These are phyloP conservation scores for Gaertneriomyces semiglobifer DNA, from an alignment of 192 early-diverging fungal species.

Conservation along the genomic window DNA sequence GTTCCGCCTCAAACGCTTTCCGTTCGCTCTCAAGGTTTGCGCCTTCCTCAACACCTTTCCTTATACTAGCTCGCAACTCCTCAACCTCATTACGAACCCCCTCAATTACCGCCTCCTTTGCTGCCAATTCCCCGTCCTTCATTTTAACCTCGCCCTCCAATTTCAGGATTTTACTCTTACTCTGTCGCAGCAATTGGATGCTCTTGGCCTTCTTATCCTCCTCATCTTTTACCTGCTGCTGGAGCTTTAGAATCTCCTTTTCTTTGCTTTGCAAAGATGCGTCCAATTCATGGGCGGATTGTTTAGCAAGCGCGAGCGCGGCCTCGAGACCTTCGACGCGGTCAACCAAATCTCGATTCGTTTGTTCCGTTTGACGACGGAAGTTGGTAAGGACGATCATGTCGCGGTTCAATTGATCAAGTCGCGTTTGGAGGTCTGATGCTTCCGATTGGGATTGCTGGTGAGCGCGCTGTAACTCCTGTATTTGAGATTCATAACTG, in stretches of 20 bases:
- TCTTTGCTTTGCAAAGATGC: constrained; percentile 8
- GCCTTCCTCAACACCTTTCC: constrained; percentile 32
- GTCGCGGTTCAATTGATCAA: constrained; percentile 14
- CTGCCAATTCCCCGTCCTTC: constrained; percentile 34
- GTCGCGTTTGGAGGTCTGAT: not conserved
- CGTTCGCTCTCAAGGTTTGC: constrained; percentile 27
- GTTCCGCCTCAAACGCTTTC: constrained; percentile 27
- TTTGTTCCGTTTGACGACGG: constrained; percentile 11
- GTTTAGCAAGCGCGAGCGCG: constrained; percentile 33
- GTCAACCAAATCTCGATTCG: constrained; percentile 9
- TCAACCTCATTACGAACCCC: constrained; percentile 46
- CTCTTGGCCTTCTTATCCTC: constrained; percentile 59
- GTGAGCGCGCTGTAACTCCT: too few species aligned
- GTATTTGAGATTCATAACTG: too few species aligned
- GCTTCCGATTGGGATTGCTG: too few species aligned
- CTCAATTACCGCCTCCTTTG: constrained; percentile 39
- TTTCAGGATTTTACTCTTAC: constrained; percentile 52
- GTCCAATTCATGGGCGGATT: constrained; percentile 31
- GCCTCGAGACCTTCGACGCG: constrained; percentile 30
- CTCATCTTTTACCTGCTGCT: constrained; percentile 38
- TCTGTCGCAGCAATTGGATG: constrained; percentile 54
- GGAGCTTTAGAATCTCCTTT: constrained; percentile 8
- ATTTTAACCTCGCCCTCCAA: constrained; percentile 43
- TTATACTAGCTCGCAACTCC: constrained; percentile 40
- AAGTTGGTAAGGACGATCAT: constrained; percentile 16